Evolutionary conservation across 495 filamentous ascomycete genomes (phyloP).

Genomic region (Tuber microsphaerosporum): DNA sequence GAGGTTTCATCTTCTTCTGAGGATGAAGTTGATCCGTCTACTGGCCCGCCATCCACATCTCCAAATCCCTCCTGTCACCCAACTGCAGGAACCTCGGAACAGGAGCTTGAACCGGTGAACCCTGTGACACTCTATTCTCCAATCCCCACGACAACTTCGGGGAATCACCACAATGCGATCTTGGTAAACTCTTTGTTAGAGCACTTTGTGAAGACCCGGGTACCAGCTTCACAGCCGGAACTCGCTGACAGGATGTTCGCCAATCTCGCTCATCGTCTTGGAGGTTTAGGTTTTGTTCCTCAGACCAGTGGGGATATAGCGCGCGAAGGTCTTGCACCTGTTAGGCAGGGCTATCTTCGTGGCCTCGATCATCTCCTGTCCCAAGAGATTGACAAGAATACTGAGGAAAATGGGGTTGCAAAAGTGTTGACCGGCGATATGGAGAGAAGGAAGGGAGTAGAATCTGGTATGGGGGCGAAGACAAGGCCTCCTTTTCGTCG

Average conservation of each 20-base stretch:
- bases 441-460: conserved; percentile 6
- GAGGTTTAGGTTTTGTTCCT: conserved; percentile 24
- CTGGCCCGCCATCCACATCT: conserved; percentile 13
- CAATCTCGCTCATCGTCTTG: conserved; percentile 17
- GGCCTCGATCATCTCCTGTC: conserved; percentile 19
- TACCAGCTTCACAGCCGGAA: conserved; percentile 12
- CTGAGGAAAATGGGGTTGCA: conserved; percentile 10
- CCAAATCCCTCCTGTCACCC: background rate
- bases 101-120: conserved; percentile 14
- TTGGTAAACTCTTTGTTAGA: conserved; percentile 27
- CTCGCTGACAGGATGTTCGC: conserved; percentile 18
- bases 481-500: conserved; percentile 17
- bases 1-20: conserved; percentile 23
- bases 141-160: conserved; percentile 10
- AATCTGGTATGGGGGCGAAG: background rate
- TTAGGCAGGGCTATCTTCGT: conserved; percentile 22
- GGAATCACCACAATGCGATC: conserved; percentile 15
- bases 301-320: conserved; percentile 25
- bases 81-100: conserved; percentile 3
- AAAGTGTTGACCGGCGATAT: conserved; percentile 4
- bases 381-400: conserved; percentile 19
- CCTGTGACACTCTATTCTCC: conserved; percentile 24
- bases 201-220: conserved; percentile 12
- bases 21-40: conserved; percentile 3
- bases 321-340: conserved; percentile 21